A percentile compares a stretch with the other conserved stretches of the same genome.
phyloP scores from a whole-genome alignment of 345 rosid species.

The Murraya koenigii region DNA sequence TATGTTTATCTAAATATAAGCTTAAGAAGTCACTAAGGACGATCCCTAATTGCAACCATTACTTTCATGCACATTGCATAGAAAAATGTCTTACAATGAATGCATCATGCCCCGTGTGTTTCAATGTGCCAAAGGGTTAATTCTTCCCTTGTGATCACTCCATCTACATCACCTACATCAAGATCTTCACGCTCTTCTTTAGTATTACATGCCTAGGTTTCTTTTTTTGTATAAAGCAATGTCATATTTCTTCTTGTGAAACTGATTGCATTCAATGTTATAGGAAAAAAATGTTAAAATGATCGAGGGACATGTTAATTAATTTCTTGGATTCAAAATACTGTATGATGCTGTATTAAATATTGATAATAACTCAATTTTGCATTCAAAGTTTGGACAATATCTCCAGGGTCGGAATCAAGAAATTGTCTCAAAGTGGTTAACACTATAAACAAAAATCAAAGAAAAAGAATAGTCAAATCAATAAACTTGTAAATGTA shows the following conservation, averaged over 20 bases:
- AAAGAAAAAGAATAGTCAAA: too few relatives aligned
- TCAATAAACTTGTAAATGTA: too few relatives aligned
- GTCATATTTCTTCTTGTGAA: neutral
- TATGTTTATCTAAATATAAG: slow-evolving; percentile 55
- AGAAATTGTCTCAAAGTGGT: too few relatives aligned
- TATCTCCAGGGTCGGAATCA: too few relatives aligned
- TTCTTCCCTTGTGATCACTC: neutral
- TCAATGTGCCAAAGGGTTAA: slow-evolving; percentile 37
- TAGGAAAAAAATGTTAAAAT: neutral
- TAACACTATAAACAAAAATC: too few relatives aligned
- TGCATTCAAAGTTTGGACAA: neutral
- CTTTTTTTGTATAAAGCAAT: neutral
- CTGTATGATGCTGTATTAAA: neutral
- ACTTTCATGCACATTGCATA: slow-evolving; percentile 58
- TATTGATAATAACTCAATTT: neutral
- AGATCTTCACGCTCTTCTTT: neutral
- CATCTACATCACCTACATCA: slow-evolving; percentile 8
- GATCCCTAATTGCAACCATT: slow-evolving; percentile 57
- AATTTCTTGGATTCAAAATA: neutral
- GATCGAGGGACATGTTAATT: too few relatives aligned
- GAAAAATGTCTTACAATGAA: slow-evolving; percentile 60
- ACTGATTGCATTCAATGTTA: neutral
- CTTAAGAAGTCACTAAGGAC: slow-evolving; percentile 47
- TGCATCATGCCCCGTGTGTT: slow-evolving; percentile 55
- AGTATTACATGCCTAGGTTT: neutral